Evolutionary conservation across 805 yeast species (phyloP).

Genomic region (Tetrapisispora iriomotensis): DNA sequence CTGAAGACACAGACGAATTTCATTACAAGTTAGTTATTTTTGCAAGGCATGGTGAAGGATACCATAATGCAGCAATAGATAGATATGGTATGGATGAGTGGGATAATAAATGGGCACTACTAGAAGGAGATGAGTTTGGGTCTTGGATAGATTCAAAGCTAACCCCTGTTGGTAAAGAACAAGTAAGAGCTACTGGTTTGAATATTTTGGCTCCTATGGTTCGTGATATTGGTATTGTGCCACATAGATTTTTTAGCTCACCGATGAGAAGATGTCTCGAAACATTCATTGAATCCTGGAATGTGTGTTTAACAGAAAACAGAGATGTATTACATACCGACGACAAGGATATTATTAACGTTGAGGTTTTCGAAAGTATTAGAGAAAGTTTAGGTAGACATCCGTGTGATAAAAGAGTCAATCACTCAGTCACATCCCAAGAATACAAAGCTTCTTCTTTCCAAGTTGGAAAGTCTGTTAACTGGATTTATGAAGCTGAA

Average conservation of each 20-base stretch:
- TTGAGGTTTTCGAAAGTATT: conserved; percentile 33
- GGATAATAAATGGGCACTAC: conserved; percentile 44
- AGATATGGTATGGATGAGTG: conserved; percentile 50
- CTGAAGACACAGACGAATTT: conserved; percentile 11
- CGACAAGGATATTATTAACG: conserved; percentile 4
- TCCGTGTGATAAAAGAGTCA: conserved; percentile 46
- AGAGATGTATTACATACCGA: conserved; percentile 29
- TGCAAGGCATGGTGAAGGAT: conserved; percentile 61
- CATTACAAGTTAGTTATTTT: conserved; percentile 16
- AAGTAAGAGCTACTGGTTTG: conserved; percentile 39
- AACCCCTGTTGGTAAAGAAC: conserved; percentile 45
- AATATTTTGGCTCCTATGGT: conserved; percentile 15
- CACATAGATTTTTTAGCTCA: conserved; percentile 45
- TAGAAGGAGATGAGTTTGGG: conserved; percentile 45
- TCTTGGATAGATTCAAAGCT: conserved; percentile 44
- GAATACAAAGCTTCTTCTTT: conserved; percentile 15
- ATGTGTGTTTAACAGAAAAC: conserved; percentile 38
- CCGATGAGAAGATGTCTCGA: conserved; percentile 58
- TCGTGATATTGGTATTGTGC: conserved; percentile 43
- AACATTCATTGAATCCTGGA: conserved; percentile 41
- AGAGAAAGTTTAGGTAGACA: conserved; percentile 56
- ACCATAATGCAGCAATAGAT: conserved; percentile 46
- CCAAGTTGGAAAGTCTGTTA: conserved; percentile 28
- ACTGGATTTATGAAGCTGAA: conserved; percentile 36
- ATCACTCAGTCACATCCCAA: conserved; percentile 11